Evolutionary conservation across 805 yeast species (phyloP).

Genomic region (Suhomyces faveliae): DNA sequence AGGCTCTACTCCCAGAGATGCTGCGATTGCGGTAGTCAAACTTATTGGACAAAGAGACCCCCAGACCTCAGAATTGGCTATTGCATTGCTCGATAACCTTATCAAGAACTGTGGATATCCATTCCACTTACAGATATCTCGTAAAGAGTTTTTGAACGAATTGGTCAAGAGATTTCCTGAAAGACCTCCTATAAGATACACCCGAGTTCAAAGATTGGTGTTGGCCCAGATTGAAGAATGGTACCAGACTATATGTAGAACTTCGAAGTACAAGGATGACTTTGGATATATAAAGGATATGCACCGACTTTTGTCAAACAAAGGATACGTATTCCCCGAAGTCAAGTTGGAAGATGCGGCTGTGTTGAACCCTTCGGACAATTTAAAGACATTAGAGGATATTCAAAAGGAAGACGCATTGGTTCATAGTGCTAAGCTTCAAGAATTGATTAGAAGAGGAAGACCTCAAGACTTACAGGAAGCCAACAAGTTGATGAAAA

Average conservation of each 20-base stretch:
- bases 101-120: constrained; percentile 99
- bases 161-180: constrained; percentile 93
- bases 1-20: constrained; percentile 88
- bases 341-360: constrained; percentile 88
- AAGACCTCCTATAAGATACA: constrained; percentile 82
- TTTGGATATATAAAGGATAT: constrained; percentile 89
- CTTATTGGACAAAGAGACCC: constrained; percentile 80
- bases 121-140: constrained; percentile 87
- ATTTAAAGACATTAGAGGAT: constrained; percentile 83
- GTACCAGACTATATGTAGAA: constrained; percentile 91
- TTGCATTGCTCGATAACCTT: constrained; percentile 79
- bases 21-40: constrained; percentile 81
- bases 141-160: constrained; percentile 92
- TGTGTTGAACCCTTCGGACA: constrained; percentile 86
- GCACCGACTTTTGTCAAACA: constrained; percentile 86
- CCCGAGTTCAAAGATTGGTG: constrained; percentile 79
- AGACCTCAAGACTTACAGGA: constrained; percentile 93
- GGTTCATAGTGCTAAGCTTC: constrained; percentile 92
- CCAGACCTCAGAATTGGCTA: constrained; percentile 79
- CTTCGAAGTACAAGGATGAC: constrained; percentile 87
- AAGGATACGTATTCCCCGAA: constrained; percentile 93
- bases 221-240: constrained; percentile 94
- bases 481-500: constrained; percentile 94
- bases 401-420: constrained; percentile 88
- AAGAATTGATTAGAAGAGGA: constrained; percentile 92